Conservation (phyloP, 2,329 filamentous ascomycete species). For the Fusarium hostae region DNA sequence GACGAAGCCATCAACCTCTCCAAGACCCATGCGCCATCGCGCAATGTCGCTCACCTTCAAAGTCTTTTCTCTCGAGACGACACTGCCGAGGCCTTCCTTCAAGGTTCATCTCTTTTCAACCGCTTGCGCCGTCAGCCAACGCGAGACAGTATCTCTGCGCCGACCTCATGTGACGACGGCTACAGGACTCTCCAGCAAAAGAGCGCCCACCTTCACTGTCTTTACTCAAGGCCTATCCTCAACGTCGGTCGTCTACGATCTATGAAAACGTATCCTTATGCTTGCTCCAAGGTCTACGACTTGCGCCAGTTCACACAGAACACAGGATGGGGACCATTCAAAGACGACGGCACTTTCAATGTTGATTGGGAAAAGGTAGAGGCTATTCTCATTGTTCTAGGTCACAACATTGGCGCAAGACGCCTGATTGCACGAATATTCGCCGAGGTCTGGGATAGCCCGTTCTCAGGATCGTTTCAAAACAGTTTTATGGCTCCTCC, state of each 20-base stretch:
- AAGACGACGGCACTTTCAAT: constrained; percentile 66
- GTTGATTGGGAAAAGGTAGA: constrained; percentile 87
- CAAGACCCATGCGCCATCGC: constrained; percentile 57
- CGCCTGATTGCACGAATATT: constrained; percentile 60
- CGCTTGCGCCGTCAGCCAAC: constrained; percentile 57
- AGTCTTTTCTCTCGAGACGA: constrained; percentile 57
- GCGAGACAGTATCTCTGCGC: constrained; percentile 45
- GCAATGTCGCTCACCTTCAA: constrained; percentile 58
- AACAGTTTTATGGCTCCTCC: constrained; percentile 58
- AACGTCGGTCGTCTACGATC: constrained; percentile 51
- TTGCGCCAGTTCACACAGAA: constrained; percentile 71
- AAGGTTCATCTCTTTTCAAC: constrained; percentile 71
- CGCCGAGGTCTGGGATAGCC: constrained; percentile 62
- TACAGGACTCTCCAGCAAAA: constrained; percentile 61
- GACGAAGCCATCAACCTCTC: constrained; percentile 46
- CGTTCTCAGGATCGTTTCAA: constrained; percentile 67
- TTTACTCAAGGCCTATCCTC: constrained; percentile 71
- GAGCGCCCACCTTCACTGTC: constrained; percentile 76
- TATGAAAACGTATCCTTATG: constrained; percentile 65
- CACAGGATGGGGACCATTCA: constrained; percentile 78
- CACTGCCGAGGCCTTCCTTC: constrained; percentile 70
- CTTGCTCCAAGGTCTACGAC: constrained; percentile 78
- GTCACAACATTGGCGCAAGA: constrained; percentile 68
- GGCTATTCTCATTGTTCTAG: constrained; percentile 75
- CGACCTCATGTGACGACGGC: constrained; percentile 10